Evolutionary conservation across 2,329 filamentous ascomycete species (phyloP).

Genomic region (Exophiala bonariae): DNA sequence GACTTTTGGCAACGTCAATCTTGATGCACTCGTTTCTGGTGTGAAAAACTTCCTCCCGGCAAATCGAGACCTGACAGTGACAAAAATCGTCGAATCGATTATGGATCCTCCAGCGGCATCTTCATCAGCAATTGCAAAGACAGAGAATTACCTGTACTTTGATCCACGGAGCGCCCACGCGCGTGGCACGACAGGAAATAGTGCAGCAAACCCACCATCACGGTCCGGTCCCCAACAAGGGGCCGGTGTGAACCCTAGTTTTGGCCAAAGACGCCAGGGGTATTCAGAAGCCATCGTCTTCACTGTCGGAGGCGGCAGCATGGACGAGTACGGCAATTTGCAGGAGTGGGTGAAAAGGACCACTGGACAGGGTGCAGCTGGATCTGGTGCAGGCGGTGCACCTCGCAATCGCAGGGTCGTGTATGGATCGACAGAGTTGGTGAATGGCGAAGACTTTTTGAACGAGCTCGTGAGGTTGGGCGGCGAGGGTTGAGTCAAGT

Average conservation of each 20-base stretch:
- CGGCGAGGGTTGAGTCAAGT: conserved; percentile 46
- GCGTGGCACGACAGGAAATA: conserved; percentile 78
- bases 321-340: conserved; percentile 98
- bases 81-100: conserved; percentile 95
- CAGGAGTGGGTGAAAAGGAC: conserved; percentile 92
- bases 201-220: conserved; percentile 61
- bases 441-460: conserved; percentile 64
- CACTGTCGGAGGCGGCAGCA: conserved; percentile 90
- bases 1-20: conserved; percentile 77
- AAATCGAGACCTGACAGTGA: conserved; percentile 92
- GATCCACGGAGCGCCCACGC: conserved; percentile 93
- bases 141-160: conserved; percentile 95
- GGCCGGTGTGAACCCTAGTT: conserved; percentile 64
- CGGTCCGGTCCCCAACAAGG: conserved; percentile 38
- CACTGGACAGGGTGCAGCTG: conserved; percentile 53
- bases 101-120: conserved; percentile 94
- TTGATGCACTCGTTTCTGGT: conserved; percentile 90
- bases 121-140: conserved; percentile 90
- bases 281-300: conserved; percentile 93
- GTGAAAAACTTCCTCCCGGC: conserved; percentile 98
- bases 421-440: conserved; percentile 84
- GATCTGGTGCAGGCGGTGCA: conserved; percentile 40
- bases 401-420: conserved; percentile 77
- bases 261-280: conserved; percentile 85
- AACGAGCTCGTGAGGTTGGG: conserved; percentile 57